Conservation (phyloP, 2,329 filamentous ascomycete genomes). For the Epichloe amarillans region DNA sequence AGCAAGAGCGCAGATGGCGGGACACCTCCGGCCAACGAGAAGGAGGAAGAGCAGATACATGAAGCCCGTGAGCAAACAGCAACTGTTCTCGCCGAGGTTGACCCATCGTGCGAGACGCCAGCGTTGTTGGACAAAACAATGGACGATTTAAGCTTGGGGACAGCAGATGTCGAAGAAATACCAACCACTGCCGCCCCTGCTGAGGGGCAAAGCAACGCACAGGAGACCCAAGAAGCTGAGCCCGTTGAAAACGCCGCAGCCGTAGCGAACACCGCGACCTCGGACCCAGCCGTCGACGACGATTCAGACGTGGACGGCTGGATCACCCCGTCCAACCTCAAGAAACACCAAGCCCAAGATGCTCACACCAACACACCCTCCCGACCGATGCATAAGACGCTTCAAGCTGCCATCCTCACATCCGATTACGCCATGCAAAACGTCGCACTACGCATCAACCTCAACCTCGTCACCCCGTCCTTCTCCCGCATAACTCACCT, state of each 20-base stretch:
- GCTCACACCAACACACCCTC: conserved; percentile 30
- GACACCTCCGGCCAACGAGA: conserved; percentile 14
- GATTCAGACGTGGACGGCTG: conserved; percentile 54
- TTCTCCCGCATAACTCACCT: conserved; percentile 72
- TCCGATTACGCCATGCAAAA: conserved; percentile 98
- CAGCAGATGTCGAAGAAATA: not conserved
- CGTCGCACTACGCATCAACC: conserved; percentile 84
- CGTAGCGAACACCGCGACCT: not conserved
- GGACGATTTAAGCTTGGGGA: conserved; percentile 12
- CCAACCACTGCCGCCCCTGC: not conserved
- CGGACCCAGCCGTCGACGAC: conserved; percentile 22
- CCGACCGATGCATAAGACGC: conserved; percentile 43
- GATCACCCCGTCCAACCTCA: conserved; percentile 91
- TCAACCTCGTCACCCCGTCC: conserved; percentile 70
- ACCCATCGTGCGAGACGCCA: conserved; percentile 12
- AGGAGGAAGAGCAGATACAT: conserved; percentile 11
- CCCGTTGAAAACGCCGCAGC: conserved; percentile 8
- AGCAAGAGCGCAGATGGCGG: conserved; percentile 19
- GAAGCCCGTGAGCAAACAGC: not conserved
- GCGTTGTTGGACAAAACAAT: conserved; percentile 8
- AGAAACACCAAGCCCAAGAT: conserved; percentile 66
- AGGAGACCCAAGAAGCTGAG: not conserved
- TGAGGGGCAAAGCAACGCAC: conserved; percentile 1
- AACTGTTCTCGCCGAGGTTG: conserved; percentile 4
- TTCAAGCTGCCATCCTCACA: conserved; percentile 85